Evolutionary conservation across 1,284 basidiomycete genomes (phyloP).

Genomic region (Trichosporon asahii): DNA sequence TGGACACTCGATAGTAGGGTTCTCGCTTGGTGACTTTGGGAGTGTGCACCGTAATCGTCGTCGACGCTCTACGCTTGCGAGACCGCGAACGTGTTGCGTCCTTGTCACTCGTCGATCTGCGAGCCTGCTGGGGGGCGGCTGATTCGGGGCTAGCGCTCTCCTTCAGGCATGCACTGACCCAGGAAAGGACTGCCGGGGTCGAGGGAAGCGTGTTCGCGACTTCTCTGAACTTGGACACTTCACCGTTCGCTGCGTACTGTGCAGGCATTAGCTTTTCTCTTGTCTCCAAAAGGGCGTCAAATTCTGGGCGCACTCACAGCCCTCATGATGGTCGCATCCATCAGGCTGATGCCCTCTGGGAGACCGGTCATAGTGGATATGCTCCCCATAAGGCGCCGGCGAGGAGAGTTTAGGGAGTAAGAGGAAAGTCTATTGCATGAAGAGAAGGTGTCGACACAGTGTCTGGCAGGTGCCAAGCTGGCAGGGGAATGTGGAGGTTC

Average conservation of each 20-base stretch:
- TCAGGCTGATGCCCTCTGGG: background rate
- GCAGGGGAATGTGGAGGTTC: background rate
- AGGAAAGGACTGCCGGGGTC: background rate
- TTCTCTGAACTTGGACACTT: background rate
- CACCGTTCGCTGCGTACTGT: background rate
- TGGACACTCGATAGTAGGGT: too few species aligned
- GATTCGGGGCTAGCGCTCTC: background rate
- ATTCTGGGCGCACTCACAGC: background rate
- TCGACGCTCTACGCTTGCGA: too few species aligned
- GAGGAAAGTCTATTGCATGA: background rate
- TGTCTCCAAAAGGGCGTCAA: too few species aligned
- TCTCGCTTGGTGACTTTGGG: too few species aligned
- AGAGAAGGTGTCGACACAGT: background rate
- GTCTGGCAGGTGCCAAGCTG: too few species aligned
- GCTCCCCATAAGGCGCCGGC: background rate
- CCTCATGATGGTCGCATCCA: background rate
- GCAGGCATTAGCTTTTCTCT: background rate
- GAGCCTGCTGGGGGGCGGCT: too few species aligned
- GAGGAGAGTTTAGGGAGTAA: background rate
- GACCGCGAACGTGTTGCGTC: too few species aligned
- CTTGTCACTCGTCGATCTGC: too few species aligned
- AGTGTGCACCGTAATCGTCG: too few species aligned
- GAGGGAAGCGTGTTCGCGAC: background rate
- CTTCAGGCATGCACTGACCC: background rate
- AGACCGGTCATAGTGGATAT: background rate